Evolutionary conservation across 1,284 basidiomycete species (phyloP), one percentile per base, ranked within the genome.

Genomic region (Ustilago hordei): DNA sequence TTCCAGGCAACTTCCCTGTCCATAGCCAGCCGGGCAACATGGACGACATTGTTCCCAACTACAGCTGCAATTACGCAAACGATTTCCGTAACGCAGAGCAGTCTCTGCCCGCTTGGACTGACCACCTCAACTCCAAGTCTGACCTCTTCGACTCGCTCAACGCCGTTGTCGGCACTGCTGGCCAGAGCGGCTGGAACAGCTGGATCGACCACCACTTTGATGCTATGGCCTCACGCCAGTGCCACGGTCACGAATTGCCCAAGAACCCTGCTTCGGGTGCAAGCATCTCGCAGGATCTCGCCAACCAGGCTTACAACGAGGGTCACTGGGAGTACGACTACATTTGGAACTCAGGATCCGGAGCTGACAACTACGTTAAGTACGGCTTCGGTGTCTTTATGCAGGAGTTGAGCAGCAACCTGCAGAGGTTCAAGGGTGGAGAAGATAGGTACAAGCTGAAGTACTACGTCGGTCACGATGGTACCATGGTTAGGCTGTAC

Each of bases 31-130:
- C 85, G 0, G 70, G 66, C 12, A 86, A 83, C 64, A 23, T 90
- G 88, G 86, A 87, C 87, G 23, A 87, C 7, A 83, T 90, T 8
- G 88, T 88, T 1, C 90, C 90, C 13, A 87, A 78, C 60, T 90
- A 90, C 70, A 76, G 81, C 4, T 90, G 90, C 80, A 87, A 87
- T 4, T 87, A 85, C 3, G 90, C 90, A 3, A 79, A 89, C 60
- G 79, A 81, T 34, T 85, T 90, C 45, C 86, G 90, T 17, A 75
- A 84, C 52, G 86, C 0, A 88, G 64, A 56, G 15, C 65, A 80
- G 64, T 9, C n/a, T 1, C 53, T 60, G 17, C 53, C 63, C 1
- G 60, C 86, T 0, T 90, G 90, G 90, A 89, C 86, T 12, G 86
- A 88, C 68, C 89, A 90, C 75, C 85, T 90, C 5, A 64, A 84